phyloP scores from a whole-genome alignment of 2,329 filamentous ascomycete species.

The Chaetomiaceae sp. region DNA sequence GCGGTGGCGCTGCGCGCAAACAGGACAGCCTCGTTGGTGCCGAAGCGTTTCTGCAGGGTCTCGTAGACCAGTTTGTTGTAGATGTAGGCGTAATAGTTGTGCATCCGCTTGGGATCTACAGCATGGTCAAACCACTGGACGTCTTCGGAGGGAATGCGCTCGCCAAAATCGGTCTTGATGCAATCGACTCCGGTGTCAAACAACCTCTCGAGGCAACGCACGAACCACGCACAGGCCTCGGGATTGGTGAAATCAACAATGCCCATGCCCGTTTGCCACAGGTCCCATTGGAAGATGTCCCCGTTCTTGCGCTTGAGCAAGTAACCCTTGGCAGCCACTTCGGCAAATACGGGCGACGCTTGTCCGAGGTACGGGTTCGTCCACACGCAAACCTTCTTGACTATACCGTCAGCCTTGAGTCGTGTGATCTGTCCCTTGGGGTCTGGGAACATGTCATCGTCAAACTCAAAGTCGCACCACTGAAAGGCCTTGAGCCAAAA shows the following conservation, averaged over 20 bases:
- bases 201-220: slow-evolving; percentile 52
- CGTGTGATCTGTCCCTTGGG: slow-evolving; percentile 57
- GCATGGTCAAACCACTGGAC: slow-evolving; percentile 57
- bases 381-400: slow-evolving; percentile 65
- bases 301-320: slow-evolving; percentile 63
- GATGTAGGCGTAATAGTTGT: slow-evolving; percentile 69
- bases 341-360: slow-evolving; percentile 58
- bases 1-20: slow-evolving; percentile 64
- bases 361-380: slow-evolving; percentile 71
- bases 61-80: slow-evolving; percentile 68
- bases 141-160: slow-evolving; percentile 60
- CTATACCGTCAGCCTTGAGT: slow-evolving; percentile 56
- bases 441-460: slow-evolving; percentile 61
- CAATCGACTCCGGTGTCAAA: slow-evolving; percentile 65
- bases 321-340: slow-evolving; percentile 60
- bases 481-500: slow-evolving; percentile 73
- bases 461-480: slow-evolving; percentile 71
- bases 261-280: slow-evolving; percentile 73
- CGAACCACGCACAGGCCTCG: slow-evolving; percentile 59
- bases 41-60: slow-evolving; percentile 50
- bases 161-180: slow-evolving; percentile 72
- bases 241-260: slow-evolving; percentile 71
- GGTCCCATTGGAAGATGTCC: slow-evolving; percentile 68
- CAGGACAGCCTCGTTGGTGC: slow-evolving; percentile 49
- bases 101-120: slow-evolving; percentile 60